Base-by-base conservation (phyloP, 768 basidiomycete species). In the Boletus barrowsii region DNA sequence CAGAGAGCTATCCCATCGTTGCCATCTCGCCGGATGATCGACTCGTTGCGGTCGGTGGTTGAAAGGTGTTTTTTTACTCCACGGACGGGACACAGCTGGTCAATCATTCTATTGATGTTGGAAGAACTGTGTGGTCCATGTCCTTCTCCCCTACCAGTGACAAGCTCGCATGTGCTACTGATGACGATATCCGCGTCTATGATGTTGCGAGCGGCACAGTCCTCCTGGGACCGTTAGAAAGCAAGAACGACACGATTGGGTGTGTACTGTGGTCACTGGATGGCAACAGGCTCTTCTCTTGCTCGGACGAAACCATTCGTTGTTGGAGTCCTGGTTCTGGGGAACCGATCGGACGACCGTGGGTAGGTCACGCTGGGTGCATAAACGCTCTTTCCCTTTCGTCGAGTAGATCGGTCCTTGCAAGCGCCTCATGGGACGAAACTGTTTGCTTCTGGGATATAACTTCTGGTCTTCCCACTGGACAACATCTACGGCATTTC, bases 251-350 rank as follows among this genome's bases (percentile, higher is more conserved):
- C 14, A 4, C 8, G 2, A 17, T 43, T 9, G 0, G 14, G 0
- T 13, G 24, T 14, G 17, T 62, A 5, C n/a, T 48, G 4, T 63
- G 62, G 62, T 57, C 62, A 15, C 46, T 0, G 4, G 59, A 61
- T 32, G 62, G 62, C 6, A 51, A 22, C 32, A 49, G 7, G 4
- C 18, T 63, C 13, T 61, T 53, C 44, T 54, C 59, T 29, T 14
- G 5, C 2, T 50, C 47, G 0, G 22, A 48, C 18, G 10, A 49
- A 15, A 40, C 48, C 0, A 61, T 58, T 40, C 42, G 41, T 10
- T 51, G 49, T 10, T 64, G 62, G 62, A 18, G 51, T 13, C 9
- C 44, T 1, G 10, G 18, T 2, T 43, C 55, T 10, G 54, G 56
- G 3, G 4, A 43, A 22, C 42, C 10, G 14, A 26, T 64, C 5